phyloP scores from a whole-genome alignment of 2,329 filamentous ascomycete genomes.

The Xenosphaeropsis pyriputrescens region DNA sequence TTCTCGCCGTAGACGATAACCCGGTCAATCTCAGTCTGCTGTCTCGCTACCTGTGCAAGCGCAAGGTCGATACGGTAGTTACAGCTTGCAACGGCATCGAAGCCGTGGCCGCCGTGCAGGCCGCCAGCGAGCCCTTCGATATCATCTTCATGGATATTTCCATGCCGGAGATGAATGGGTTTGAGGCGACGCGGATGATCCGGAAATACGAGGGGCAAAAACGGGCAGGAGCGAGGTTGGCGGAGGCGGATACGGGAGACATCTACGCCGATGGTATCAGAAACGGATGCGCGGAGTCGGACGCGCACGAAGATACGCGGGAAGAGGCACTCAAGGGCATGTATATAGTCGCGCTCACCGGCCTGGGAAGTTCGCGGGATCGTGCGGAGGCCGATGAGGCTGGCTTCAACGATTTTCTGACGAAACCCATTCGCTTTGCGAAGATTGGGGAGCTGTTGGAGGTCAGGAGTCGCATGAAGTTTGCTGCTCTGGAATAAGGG shows the following conservation, averaged over 20 bases:
- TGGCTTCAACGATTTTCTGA: slow-evolving; percentile 38
- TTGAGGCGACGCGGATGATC: slow-evolving; percentile 31
- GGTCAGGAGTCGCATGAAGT: background rate
- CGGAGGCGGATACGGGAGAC: background rate
- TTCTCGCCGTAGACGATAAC: slow-evolving; percentile 25
- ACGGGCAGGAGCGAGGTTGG: background rate
- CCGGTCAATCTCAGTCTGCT: slow-evolving; percentile 23
- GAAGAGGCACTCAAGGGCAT: background rate
- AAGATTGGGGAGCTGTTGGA: slow-evolving; percentile 2
- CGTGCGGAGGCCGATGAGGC: slow-evolving; percentile 31
- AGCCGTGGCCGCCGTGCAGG: slow-evolving; percentile 25
- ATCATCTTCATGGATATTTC: slow-evolving; percentile 36
- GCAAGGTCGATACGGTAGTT: slow-evolving; percentile 20
- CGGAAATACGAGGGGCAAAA: slow-evolving; percentile 26
- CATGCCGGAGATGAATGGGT: slow-evolving; percentile 38
- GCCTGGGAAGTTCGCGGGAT: slow-evolving; percentile 30
- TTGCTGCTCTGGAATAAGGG: background rate
- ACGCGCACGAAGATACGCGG: background rate
- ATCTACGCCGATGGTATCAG: background rate
- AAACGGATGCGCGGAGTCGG: slow-evolving; percentile 14
- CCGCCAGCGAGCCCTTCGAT: slow-evolving; percentile 15
- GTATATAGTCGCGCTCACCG: slow-evolving; percentile 35
- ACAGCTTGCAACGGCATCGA: slow-evolving; percentile 28
- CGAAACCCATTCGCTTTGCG: slow-evolving; percentile 27
- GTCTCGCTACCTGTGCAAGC: slow-evolving; percentile 18